Percentiles rank a stretch among this genome's conserved stretches.
These are phyloP conservation scores for Neodidymelliopsis sp. DNA, from an alignment of 2,329 filamentous ascomycete genomes.

Conservation along the genomic window DNA sequence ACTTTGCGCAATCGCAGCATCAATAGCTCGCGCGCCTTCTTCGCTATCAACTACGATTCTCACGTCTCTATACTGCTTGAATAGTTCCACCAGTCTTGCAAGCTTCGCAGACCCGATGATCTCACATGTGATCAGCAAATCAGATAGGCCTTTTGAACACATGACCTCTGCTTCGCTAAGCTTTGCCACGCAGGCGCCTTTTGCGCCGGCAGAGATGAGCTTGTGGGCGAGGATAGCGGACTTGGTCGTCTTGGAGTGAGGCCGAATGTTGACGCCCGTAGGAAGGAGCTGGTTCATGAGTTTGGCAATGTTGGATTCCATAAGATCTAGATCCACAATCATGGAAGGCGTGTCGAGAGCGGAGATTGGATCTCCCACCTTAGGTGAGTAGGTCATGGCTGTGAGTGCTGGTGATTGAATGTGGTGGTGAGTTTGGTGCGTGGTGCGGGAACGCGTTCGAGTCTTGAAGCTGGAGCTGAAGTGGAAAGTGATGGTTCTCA, in stretches of 20 bases:
- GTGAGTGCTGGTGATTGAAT: neutral
- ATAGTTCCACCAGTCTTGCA: slow-evolving; percentile 55
- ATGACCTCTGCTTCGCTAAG: slow-evolving; percentile 54
- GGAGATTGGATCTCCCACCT: slow-evolving; percentile 53
- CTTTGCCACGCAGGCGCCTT: slow-evolving; percentile 62
- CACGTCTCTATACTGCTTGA: slow-evolving; percentile 48
- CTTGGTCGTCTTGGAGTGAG: slow-evolving; percentile 64
- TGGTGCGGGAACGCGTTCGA: too few species aligned
- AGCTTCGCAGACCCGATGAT: slow-evolving; percentile 59
- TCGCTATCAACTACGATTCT: slow-evolving; percentile 60
- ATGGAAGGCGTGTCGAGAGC: slow-evolving; percentile 64
- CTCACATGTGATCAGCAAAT: slow-evolving; percentile 62
- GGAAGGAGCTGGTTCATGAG: slow-evolving; percentile 57
- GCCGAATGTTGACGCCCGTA: slow-evolving; percentile 56
- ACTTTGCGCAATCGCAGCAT: slow-evolving; percentile 50
- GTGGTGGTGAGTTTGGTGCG: neutral
- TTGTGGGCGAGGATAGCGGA: slow-evolving; percentile 55
- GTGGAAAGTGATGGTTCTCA: neutral
- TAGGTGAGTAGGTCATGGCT: slow-evolving; percentile 49
- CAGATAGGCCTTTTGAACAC: slow-evolving; percentile 55
- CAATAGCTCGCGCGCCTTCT: slow-evolving; percentile 55
- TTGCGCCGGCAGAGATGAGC: slow-evolving; percentile 57
- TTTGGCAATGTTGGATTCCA: slow-evolving; percentile 60
- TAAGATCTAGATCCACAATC: slow-evolving; percentile 61
- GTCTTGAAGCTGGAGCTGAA: too few species aligned